Evolutionary conservation across 495 filamentous ascomycete species (phyloP).

Genomic region (Hamigera avellanea): DNA sequence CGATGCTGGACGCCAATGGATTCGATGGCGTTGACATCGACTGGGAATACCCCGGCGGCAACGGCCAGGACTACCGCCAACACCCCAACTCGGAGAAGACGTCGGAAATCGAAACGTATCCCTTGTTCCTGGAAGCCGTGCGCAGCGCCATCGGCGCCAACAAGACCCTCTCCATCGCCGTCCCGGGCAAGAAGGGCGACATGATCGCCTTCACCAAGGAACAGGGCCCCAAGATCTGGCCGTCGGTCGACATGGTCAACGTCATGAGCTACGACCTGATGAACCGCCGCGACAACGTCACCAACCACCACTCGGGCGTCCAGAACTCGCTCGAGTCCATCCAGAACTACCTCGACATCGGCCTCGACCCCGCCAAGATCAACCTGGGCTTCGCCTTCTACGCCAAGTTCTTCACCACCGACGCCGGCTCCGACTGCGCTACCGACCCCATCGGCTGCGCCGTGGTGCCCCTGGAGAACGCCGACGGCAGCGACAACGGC

Average conservation of each 20-base stretch:
- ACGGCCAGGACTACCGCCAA: slow-evolving; percentile 64
- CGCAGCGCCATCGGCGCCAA: slow-evolving; percentile 48
- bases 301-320: slow-evolving; percentile 55
- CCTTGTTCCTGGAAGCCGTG: slow-evolving; percentile 47
- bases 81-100: slow-evolving; percentile 48
- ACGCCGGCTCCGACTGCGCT: slow-evolving; percentile 32
- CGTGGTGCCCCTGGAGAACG: slow-evolving; percentile 50
- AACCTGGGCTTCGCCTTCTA: slow-evolving; percentile 72
- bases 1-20: slow-evolving; percentile 47
- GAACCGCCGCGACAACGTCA: slow-evolving; percentile 60
- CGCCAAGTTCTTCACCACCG: slow-evolving; percentile 58
- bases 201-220: slow-evolving; percentile 63
- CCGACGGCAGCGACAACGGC: slow-evolving; percentile 52
- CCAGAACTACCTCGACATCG: slow-evolving; percentile 47
- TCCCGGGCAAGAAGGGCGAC: slow-evolving; percentile 54
- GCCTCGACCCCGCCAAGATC: slow-evolving; percentile 41
- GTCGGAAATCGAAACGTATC: slow-evolving; percentile 54
- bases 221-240: slow-evolving; percentile 50
- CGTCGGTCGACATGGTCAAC: slow-evolving; percentile 61
- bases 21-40: slow-evolving; percentile 62
- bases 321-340: slow-evolving; percentile 41
- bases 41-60: slow-evolving; percentile 75
- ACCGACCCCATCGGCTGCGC: slow-evolving; percentile 48
- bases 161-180: slow-evolving; percentile 58
- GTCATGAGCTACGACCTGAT: slow-evolving; percentile 74